Percentiles rank a stretch among this genome's conserved stretches.
These are phyloP conservation scores for Tulasnella calospora DNA, from an alignment of 768 basidiomycete species.

Conservation along the genomic window DNA sequence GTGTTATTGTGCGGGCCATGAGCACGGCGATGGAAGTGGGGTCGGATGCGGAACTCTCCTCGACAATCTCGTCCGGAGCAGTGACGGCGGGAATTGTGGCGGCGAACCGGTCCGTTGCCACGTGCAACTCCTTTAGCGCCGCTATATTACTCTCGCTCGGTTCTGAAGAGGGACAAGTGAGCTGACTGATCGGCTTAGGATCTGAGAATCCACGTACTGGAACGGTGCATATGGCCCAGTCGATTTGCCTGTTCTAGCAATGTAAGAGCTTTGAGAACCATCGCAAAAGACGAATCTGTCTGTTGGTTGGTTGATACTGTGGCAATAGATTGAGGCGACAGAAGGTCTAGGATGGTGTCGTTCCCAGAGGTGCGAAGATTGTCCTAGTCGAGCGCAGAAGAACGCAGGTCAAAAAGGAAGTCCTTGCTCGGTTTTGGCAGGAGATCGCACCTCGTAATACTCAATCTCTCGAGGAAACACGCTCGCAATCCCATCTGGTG, in stretches of 20 bases:
- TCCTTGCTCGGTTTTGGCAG: background rate
- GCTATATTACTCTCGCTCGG: background rate
- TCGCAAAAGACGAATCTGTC: background rate
- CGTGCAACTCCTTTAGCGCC: background rate
- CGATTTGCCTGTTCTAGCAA: constrained; percentile 15
- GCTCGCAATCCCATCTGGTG: background rate
- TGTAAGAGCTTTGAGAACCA: constrained; percentile 8
- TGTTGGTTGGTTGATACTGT: background rate
- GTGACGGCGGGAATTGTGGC: background rate
- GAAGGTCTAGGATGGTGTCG: background rate
- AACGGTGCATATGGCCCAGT: background rate
- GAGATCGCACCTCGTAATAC: background rate
- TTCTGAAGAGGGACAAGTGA: background rate
- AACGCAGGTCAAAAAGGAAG: background rate
- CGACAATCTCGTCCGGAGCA: no score
- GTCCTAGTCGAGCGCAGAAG: background rate
- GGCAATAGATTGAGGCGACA: background rate
- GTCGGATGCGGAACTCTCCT: background rate
- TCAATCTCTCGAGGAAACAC: constrained; percentile 5
- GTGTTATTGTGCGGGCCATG: background rate
- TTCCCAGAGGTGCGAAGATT: background rate
- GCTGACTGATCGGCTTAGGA: background rate
- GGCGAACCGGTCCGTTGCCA: constrained; percentile 7
- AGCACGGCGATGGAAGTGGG: background rate
- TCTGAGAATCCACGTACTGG: background rate